Evolutionary conservation across 768 basidiomycete species (phyloP).

Genomic region (Leccinum incarnatum): DNA sequence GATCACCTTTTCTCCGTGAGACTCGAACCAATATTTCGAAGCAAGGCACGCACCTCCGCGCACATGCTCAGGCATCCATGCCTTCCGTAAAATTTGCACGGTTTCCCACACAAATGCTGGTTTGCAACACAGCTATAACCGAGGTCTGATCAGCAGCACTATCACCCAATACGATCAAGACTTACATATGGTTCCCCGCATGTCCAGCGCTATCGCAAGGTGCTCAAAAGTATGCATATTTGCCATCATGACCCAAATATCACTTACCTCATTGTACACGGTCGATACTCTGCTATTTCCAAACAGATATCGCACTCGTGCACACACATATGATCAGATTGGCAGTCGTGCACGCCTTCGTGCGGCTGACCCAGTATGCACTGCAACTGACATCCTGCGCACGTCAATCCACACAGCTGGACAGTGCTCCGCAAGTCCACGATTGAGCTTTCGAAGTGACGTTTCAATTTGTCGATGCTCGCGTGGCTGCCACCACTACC

Average conservation of each 20-base stretch:
- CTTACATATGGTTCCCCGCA: constrained; percentile 52
- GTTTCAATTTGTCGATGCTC: constrained; percentile 42
- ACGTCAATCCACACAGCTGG: constrained; percentile 50
- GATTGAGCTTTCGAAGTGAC: constrained; percentile 40
- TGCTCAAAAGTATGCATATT: background rate
- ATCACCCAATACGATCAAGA: background rate
- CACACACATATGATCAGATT: constrained; percentile 46
- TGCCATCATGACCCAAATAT: background rate
- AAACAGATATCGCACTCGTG: constrained; percentile 42
- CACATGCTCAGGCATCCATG: constrained; percentile 53
- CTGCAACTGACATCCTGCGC: constrained; percentile 44
- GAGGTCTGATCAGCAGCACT: background rate
- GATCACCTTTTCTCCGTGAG: constrained; percentile 35
- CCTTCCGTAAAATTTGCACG: constrained; percentile 44
- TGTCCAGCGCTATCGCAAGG: constrained; percentile 52
- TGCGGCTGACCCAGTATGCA: constrained; percentile 50
- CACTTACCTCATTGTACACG: constrained; percentile 49
- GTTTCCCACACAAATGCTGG: constrained; percentile 53
- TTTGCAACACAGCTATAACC: constrained; percentile 48
- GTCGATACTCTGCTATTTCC: constrained; percentile 23
- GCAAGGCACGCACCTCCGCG: constrained; percentile 39
- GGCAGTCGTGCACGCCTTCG: constrained; percentile 46
- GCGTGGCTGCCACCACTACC: constrained; percentile 29
- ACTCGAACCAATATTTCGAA: background rate
- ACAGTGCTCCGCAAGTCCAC: constrained; percentile 47